A percentile compares a stretch with the other conserved stretches of the same genome.
phyloP scores from a whole-genome alignment of 2,329 filamentous ascomycete species.

The Paracoccidioides lutzii region DNA sequence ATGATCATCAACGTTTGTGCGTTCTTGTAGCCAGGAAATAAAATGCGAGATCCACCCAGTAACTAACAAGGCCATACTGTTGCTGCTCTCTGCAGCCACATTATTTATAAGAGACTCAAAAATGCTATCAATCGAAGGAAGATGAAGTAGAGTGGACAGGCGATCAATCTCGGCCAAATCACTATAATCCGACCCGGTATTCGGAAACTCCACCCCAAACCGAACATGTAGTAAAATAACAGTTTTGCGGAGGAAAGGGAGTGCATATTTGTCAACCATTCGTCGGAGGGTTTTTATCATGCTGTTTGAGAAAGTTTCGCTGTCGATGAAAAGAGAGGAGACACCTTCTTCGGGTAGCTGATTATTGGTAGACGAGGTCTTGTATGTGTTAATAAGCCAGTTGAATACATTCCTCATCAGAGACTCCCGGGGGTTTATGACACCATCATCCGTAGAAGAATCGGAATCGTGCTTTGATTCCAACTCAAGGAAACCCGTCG shows the following conservation, averaged over 20 bases:
- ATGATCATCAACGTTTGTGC: constrained; percentile 3
- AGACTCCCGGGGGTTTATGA: constrained; percentile 19
- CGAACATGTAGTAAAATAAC: constrained; percentile 74
- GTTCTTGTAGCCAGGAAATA: constrained; percentile 22
- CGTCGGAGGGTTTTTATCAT: constrained; percentile 22
- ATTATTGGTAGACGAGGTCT: not conserved
- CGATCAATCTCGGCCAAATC: constrained; percentile 64
- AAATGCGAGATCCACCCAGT: constrained; percentile 57
- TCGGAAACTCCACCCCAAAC: constrained; percentile 77
- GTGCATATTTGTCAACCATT: constrained; percentile 62
- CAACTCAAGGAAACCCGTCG: constrained; percentile 25
- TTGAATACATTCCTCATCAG: constrained; percentile 26
- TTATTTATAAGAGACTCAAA: constrained; percentile 45
- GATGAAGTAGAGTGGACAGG: constrained; percentile 58
- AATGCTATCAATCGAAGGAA: constrained; percentile 70
- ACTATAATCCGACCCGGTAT: constrained; percentile 36
- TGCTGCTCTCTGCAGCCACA: constrained; percentile 24
- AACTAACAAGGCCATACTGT: constrained; percentile 39
- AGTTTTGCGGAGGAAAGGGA: constrained; percentile 80
- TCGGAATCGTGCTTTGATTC: constrained; percentile 18
- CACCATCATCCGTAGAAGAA: constrained; percentile 16
- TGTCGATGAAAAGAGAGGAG: constrained; percentile 16
- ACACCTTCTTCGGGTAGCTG: not conserved
- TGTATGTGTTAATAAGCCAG: constrained; percentile 19
- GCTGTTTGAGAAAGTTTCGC: constrained; percentile 14